These are phyloP conservation scores for Neoboletus subvelutipes DNA, from an alignment of 768 basidiomycete species.

Conservation along the genomic window DNA sequence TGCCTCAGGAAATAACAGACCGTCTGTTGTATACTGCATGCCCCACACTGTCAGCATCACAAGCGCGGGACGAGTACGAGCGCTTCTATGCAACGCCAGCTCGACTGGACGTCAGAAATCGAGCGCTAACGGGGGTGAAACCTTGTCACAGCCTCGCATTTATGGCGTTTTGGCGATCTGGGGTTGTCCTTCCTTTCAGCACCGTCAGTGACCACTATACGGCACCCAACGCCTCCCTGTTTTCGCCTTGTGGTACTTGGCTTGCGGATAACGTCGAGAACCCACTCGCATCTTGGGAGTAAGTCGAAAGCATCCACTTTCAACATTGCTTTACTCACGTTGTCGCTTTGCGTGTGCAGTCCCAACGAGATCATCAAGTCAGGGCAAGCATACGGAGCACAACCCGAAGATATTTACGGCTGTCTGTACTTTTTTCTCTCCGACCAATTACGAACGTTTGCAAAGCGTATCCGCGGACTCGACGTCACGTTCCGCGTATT, in stretches of 20 bases:
- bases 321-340: background rate
- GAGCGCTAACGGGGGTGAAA: constrained; percentile 35
- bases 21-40: constrained; percentile 30
- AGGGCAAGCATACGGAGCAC: constrained; percentile 37
- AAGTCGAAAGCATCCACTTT: constrained; percentile 14
- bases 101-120: constrained; percentile 42
- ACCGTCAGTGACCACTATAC: constrained; percentile 37
- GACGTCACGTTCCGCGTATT: constrained; percentile 35
- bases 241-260: constrained; percentile 45
- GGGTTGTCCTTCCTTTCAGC: constrained; percentile 47
- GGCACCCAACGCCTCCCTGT: constrained; percentile 42
- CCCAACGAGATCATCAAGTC: constrained; percentile 37
- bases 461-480: constrained; percentile 37
- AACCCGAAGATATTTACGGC: constrained; percentile 44
- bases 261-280: constrained; percentile 34
- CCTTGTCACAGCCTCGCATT: constrained; percentile 44
- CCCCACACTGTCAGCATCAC: constrained; percentile 18
- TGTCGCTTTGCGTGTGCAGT: constrained; percentile 25
- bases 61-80: constrained; percentile 32
- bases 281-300: constrained; percentile 52
- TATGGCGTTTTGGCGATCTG: constrained; percentile 38
- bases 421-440: constrained; percentile 48
- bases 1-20: constrained; percentile 26
- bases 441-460: constrained; percentile 39
- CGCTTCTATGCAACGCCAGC: constrained; percentile 33